These are phyloP conservation scores for Mycena capillaripes DNA, from an alignment of 768 basidiomycete genomes.

Conservation along the genomic window DNA sequence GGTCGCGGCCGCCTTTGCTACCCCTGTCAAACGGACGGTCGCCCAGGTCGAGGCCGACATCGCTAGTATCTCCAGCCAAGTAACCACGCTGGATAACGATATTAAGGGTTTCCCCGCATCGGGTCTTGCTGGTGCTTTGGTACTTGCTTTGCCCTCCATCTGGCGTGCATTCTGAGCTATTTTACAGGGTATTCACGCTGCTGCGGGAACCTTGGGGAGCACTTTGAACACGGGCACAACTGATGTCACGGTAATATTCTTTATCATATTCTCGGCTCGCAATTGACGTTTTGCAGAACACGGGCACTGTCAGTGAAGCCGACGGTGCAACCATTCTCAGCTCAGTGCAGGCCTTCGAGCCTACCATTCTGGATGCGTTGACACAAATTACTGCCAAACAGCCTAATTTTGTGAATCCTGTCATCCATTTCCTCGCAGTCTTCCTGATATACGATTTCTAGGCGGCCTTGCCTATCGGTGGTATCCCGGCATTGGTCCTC, in stretches of 20 bases:
- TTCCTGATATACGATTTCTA: background rate
- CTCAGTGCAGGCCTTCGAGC: constrained; percentile 41
- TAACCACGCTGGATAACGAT: constrained; percentile 43
- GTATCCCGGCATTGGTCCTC: constrained; percentile 45
- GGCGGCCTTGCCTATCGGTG: constrained; percentile 45
- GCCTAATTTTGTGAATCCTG: constrained; percentile 38
- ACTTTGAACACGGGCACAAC: constrained; percentile 42
- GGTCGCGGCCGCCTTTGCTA: constrained; percentile 17
- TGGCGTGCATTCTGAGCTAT: background rate
- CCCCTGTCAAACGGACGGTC: constrained; percentile 39
- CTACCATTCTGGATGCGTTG: constrained; percentile 44
- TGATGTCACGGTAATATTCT: constrained; percentile 42
- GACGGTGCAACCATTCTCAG: constrained; percentile 44
- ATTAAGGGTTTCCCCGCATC: constrained; percentile 45
- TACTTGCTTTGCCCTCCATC: constrained; percentile 25
- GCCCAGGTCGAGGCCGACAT: constrained; percentile 46
- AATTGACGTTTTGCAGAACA: constrained; percentile 31
- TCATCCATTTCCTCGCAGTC: background rate
- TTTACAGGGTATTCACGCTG: constrained; percentile 45
- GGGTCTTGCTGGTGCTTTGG: constrained; percentile 44
- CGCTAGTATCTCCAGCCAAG: constrained; percentile 38
- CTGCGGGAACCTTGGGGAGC: constrained; percentile 36
- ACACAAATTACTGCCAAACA: constrained; percentile 41
- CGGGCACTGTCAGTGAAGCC: constrained; percentile 41
- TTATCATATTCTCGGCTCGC: background rate